Evolutionary conservation across 2,329 filamentous ascomycete species (phyloP).

Genomic region (Metarhizium anisopliae): DNA sequence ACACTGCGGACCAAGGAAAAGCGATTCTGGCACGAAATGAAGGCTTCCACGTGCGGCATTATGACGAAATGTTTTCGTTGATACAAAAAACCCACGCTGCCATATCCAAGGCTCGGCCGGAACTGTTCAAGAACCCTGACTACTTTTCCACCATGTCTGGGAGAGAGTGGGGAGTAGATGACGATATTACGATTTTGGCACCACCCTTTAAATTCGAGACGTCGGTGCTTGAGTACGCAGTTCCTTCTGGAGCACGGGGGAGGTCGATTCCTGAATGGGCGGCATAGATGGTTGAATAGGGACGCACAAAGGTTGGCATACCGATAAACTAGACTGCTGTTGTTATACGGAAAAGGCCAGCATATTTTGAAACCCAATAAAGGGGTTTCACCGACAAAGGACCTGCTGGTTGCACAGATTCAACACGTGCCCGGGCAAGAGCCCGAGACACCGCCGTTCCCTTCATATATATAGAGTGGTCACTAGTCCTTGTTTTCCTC

Average conservation of each 20-base stretch:
- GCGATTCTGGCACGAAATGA: constrained; percentile 10
- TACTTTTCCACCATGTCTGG: constrained; percentile 8
- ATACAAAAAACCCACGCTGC: not conserved
- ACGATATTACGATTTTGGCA: not conserved
- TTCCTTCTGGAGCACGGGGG: not conserved
- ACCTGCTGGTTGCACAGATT: too few relatives aligned
- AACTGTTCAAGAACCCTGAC: constrained; percentile 3
- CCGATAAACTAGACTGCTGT: too few relatives aligned
- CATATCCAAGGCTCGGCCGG: constrained; percentile 1
- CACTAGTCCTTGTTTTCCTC: too few relatives aligned
- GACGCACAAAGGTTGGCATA: too few relatives aligned
- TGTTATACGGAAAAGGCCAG: too few relatives aligned
- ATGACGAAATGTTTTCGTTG: constrained; percentile 13
- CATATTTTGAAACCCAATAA: too few relatives aligned
- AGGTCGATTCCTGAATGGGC: not conserved
- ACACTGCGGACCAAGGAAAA: constrained; percentile 8
- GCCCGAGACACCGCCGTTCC: too few relatives aligned
- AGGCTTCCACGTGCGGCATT: constrained; percentile 11
- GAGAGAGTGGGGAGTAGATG: constrained; percentile 2
- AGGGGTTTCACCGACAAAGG: too few relatives aligned
- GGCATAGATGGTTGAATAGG: too few relatives aligned
- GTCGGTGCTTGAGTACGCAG: not conserved
- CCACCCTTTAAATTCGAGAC: not conserved
- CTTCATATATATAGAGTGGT: too few relatives aligned
- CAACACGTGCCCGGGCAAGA: too few relatives aligned